These are phyloP conservation scores for Plicaturopsis crispa DNA, from an alignment of 768 basidiomycete species.

Conservation along the genomic window DNA sequence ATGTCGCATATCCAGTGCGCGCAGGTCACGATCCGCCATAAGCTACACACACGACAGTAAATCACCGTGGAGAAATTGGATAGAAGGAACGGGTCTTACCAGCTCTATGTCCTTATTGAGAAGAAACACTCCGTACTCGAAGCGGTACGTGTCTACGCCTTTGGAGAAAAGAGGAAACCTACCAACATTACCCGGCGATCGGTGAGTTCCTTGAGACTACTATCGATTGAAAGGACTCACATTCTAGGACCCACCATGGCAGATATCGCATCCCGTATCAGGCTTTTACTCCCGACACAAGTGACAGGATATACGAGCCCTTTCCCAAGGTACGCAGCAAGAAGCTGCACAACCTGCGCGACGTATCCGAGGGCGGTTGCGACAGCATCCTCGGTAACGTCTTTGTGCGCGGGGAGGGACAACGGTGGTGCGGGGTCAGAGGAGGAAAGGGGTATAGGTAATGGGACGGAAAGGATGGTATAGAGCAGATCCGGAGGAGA, in stretches of 20 bases:
- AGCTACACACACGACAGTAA: conserved; percentile 40
- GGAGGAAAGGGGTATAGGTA: conserved; percentile 74
- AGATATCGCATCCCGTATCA: conserved; percentile 89
- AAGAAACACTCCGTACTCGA: conserved; percentile 95
- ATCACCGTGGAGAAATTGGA: conserved; percentile 5
- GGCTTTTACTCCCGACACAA: conserved; percentile 82
- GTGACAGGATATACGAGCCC: conserved; percentile 84
- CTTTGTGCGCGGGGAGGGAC: conserved; percentile 51
- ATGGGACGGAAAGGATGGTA: conserved; percentile 78
- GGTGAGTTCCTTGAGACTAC: too few relatives aligned
- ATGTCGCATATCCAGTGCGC: conserved; percentile 88
- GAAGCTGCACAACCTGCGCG: conserved; percentile 77
- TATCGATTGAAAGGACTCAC: conserved; percentile 38
- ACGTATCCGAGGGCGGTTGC: conserved; percentile 90
- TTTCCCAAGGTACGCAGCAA: conserved; percentile 73
- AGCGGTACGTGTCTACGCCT: conserved; percentile 94
- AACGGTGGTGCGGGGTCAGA: conserved; percentile 84
- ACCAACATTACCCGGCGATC: conserved; percentile 12
- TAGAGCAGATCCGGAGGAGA: conserved; percentile 84
- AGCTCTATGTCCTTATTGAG: conserved; percentile 97
- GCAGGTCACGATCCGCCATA: conserved; percentile 85
- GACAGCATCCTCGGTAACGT: conserved; percentile 77
- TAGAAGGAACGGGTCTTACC: conserved; percentile 35
- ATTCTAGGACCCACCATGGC: conserved; percentile 93
- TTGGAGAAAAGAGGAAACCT: conserved; percentile 95